These are phyloP conservation scores for Telfairia occidentalis DNA, from an alignment of 331 rosid genomes.

Conservation along the genomic window DNA sequence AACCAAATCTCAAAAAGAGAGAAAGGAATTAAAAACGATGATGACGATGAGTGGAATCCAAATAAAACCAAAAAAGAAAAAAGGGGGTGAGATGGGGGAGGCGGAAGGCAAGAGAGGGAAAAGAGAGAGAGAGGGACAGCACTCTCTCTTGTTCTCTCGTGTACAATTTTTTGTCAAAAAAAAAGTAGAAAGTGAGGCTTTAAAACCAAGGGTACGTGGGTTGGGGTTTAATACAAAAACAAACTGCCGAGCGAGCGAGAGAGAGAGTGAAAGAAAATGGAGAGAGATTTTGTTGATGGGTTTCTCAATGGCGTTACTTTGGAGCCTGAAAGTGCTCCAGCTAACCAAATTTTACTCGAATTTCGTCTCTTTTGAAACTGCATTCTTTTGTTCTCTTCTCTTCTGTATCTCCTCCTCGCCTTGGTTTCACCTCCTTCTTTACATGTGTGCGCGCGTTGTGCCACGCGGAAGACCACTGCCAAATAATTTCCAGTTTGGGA, in stretches of 20 bases:
- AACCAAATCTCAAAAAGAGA: not conserved
- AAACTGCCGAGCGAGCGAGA: not conserved
- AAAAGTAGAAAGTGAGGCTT: not conserved
- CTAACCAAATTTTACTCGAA: not conserved
- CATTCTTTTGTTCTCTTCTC: not conserved
- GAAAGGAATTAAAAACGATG: not conserved
- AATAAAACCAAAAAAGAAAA: not conserved
- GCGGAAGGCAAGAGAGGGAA: not conserved
- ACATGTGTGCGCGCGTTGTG: not conserved
- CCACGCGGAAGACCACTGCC: conserved; percentile 2
- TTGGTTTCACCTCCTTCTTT: not conserved
- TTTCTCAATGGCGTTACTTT: not conserved
- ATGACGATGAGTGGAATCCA: conserved; percentile 5
- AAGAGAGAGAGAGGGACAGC: not conserved
- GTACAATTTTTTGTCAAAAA: not conserved
- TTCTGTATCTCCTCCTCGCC: not conserved
- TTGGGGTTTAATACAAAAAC: not conserved
- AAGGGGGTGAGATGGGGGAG: not conserved
- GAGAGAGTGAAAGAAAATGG: not conserved
- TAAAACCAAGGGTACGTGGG: not conserved
- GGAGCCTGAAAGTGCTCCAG: not conserved
- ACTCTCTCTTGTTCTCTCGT: conserved; percentile 11
- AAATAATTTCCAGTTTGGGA: not conserved
- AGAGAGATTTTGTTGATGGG: not conserved
- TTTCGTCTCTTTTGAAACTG: not conserved